Conservation (phyloP, 2,329 filamentous ascomycete species). For the Claviceps sp. region DNA sequence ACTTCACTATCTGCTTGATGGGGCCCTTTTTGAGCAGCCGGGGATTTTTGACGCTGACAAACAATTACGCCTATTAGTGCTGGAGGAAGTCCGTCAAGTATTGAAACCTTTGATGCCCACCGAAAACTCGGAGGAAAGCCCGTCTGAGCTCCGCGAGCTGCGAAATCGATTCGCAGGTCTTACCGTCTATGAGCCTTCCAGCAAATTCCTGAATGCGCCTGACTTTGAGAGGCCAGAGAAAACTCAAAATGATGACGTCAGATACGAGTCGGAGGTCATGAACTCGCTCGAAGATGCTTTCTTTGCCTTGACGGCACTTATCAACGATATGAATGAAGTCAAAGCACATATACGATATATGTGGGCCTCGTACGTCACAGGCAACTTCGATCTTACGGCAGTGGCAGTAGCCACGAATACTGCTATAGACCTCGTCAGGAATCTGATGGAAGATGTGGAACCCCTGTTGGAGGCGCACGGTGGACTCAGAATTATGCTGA, state of each 20-base stretch:
- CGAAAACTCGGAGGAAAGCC: not conserved
- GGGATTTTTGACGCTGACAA: not conserved
- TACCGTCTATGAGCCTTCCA: conserved; percentile 23
- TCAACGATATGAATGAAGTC: conserved; percentile 18
- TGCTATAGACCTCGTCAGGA: conserved; percentile 19
- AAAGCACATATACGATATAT: conserved; percentile 16
- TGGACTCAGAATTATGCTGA: conserved; percentile 10
- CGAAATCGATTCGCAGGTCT: conserved; percentile 22
- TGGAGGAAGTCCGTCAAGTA: conserved; percentile 20
- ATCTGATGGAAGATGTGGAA: conserved; percentile 17
- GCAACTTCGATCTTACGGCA: conserved; percentile 16
- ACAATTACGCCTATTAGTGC: conserved; percentile 10
- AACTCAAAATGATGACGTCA: not conserved
- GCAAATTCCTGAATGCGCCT: conserved; percentile 21
- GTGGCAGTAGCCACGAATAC: conserved; percentile 25
- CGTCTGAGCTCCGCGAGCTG: not conserved
- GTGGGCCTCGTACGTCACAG: conserved; percentile 15
- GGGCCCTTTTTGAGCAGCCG: not conserved
- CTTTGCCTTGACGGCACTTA: conserved; percentile 14
- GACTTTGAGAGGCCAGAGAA: conserved; percentile 6
- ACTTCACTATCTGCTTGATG: conserved; percentile 15
- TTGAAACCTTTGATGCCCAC: conserved; percentile 13
- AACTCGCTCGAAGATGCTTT: conserved; percentile 13
- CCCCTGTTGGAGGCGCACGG: conserved; percentile 15
- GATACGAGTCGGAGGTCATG: conserved; percentile 20